Evolutionary conservation across 345 rosid genomes (phyloP).

Genomic region (Eutrema yunnanense): DNA sequence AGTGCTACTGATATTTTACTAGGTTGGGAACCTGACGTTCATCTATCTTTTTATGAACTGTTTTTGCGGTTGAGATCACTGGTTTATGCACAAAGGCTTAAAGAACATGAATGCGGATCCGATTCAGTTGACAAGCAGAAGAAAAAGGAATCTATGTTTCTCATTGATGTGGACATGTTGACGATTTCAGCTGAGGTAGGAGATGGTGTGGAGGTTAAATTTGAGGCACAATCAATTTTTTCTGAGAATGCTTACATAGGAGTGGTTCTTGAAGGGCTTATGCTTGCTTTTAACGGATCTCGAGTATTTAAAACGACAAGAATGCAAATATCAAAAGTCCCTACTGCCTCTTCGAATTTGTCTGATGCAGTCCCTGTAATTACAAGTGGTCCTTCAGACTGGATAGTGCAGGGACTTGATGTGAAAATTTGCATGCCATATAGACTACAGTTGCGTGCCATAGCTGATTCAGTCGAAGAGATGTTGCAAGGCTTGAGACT

Average conservation of each 20-base stretch:
- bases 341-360: constrained; percentile 42
- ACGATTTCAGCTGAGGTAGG: constrained; percentile 72
- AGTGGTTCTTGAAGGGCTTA: constrained; percentile 80
- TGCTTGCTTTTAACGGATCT: constrained; percentile 59
- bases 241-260: constrained; percentile 92
- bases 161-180: constrained; percentile 76
- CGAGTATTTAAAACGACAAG: constrained; percentile 69
- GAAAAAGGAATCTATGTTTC: constrained; percentile 62
- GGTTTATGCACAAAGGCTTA: too few relatives aligned
- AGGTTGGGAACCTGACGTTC: too few relatives aligned
- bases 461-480: constrained; percentile 87
- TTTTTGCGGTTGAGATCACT: too few relatives aligned
- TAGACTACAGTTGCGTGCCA: constrained; percentile 84
- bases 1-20: too few relatives aligned
- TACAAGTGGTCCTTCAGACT: constrained; percentile 26
- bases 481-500: constrained; percentile 79
- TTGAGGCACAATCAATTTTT: constrained; percentile 83
- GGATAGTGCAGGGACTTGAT: constrained; percentile 88
- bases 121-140: constrained; percentile 43
- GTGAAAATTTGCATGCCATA: constrained; percentile 77
- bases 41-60: too few relatives aligned
- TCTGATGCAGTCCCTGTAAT: constrained; percentile 42
- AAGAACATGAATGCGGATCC: background rate
- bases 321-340: constrained; percentile 85
- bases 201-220: constrained; percentile 71